Conservation (phyloP, 2,329 filamentous ascomycete genomes). For the Colletotrichum limetticola region DNA sequence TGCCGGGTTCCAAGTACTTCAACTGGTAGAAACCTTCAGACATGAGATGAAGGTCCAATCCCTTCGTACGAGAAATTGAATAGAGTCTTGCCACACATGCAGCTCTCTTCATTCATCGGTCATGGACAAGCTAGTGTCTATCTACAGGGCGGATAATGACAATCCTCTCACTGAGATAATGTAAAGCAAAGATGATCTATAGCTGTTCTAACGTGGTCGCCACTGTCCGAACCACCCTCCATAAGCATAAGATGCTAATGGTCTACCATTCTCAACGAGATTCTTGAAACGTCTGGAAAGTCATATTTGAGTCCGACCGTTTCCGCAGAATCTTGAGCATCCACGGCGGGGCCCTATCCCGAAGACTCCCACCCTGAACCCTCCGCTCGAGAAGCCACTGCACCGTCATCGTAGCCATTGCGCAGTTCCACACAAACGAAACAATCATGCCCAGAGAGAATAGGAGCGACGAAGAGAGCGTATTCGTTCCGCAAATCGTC, state of each 20-base stretch:
- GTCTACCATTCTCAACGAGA: neutral
- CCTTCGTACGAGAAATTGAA: too few relatives aligned
- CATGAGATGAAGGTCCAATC: too few relatives aligned
- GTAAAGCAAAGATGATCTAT: too few relatives aligned
- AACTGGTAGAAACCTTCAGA: neutral
- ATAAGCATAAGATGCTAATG: too few relatives aligned
- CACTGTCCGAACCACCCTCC: too few relatives aligned
- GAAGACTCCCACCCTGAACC: conserved; percentile 3
- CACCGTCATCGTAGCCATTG: conserved; percentile 31
- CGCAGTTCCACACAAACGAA: conserved; percentile 30
- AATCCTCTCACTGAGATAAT: too few relatives aligned
- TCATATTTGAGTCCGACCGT: neutral
- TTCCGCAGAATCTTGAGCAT: conserved; percentile 27
- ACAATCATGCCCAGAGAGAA: conserved; percentile 33
- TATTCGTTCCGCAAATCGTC: conserved; percentile 24
- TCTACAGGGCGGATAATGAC: too few relatives aligned
- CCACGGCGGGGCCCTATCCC: conserved; percentile 25
- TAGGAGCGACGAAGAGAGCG: conserved; percentile 9
- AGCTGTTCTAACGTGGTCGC: too few relatives aligned
- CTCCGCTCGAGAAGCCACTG: conserved; percentile 29
- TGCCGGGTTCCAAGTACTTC: conserved; percentile 28
- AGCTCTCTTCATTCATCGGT: too few relatives aligned
- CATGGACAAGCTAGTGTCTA: too few relatives aligned
- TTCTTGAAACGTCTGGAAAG: neutral
- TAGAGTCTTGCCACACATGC: too few relatives aligned